phyloP scores from a whole-genome alignment of 2,329 filamentous ascomycete genomes.

The Phialophora chinensis region DNA sequence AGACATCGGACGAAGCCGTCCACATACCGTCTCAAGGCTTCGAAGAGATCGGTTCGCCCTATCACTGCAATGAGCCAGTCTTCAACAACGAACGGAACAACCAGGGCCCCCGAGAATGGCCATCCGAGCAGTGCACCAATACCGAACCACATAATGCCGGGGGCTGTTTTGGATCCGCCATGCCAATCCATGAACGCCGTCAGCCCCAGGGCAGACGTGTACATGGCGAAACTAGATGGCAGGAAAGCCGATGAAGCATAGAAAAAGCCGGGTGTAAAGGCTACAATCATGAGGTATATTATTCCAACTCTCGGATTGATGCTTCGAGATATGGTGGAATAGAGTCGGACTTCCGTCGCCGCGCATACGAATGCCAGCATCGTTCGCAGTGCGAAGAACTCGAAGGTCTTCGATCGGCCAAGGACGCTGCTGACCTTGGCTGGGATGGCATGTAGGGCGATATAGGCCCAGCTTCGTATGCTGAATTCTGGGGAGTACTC shows the following conservation, averaged over 20 bases:
- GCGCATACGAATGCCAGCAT: slow-evolving; percentile 78
- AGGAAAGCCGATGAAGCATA: slow-evolving; percentile 86
- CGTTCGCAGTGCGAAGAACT: slow-evolving; percentile 88
- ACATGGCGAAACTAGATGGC: slow-evolving; percentile 97
- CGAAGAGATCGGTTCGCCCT: slow-evolving; percentile 63
- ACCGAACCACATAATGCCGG: slow-evolving; percentile 90
- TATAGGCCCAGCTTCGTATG: slow-evolving; percentile 94
- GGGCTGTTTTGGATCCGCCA: slow-evolving; percentile 76
- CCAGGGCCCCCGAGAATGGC: slow-evolving; percentile 88
- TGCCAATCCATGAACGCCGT: slow-evolving; percentile 90
- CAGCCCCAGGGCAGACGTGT: slow-evolving; percentile 82
- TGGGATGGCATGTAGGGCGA: slow-evolving; percentile 76
- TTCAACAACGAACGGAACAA: slow-evolving; percentile 79
- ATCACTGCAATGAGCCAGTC: slow-evolving; percentile 65
- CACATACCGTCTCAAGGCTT: slow-evolving; percentile 65
- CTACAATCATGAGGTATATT: slow-evolving; percentile 77
- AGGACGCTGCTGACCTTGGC: slow-evolving; percentile 69
- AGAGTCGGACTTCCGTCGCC: slow-evolving; percentile 80
- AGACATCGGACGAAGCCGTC: slow-evolving; percentile 72
- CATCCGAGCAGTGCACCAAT: slow-evolving; percentile 85
- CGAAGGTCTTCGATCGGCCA: slow-evolving; percentile 56
- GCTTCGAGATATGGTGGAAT: slow-evolving; percentile 74
- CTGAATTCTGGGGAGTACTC: slow-evolving; percentile 96
- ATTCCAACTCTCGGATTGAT: slow-evolving; percentile 84
- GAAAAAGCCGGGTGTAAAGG: slow-evolving; percentile 89